Evolutionary conservation across 2,329 filamentous ascomycete genomes (phyloP).

Genomic region (Trichophyton rubrum): DNA sequence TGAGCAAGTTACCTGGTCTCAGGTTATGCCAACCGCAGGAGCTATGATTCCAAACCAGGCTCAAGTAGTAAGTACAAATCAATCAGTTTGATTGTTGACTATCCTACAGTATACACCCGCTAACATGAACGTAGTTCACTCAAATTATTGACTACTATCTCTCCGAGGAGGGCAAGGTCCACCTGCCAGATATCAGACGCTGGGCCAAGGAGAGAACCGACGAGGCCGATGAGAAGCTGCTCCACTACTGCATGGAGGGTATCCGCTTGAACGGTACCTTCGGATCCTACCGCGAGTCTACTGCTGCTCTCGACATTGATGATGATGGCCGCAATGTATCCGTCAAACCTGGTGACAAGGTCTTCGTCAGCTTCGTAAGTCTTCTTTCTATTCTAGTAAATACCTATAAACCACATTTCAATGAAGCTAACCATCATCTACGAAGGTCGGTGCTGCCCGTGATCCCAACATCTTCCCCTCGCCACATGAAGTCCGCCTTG

Average conservation of each 20-base stretch:
- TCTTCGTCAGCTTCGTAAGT: slow-evolving; percentile 46
- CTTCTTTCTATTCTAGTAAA: slow-evolving; percentile 39
- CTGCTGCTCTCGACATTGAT: slow-evolving; percentile 24
- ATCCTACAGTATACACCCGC: slow-evolving; percentile 31
- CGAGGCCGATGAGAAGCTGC: slow-evolving; percentile 15
- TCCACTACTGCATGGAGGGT: slow-evolving; percentile 18
- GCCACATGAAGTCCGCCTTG: slow-evolving; percentile 32
- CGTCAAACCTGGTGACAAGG: slow-evolving; percentile 33
- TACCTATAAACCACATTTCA: slow-evolving; percentile 29
- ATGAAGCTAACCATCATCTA: slow-evolving; percentile 48
- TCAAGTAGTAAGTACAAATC: slow-evolving; percentile 15
- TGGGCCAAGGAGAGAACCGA: slow-evolving; percentile 27
- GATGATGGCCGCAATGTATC: slow-evolving; percentile 28
- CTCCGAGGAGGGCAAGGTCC: slow-evolving; percentile 27
- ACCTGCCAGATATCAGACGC: slow-evolving; percentile 35
- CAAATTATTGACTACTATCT: slow-evolving; percentile 36
- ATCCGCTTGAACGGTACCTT: slow-evolving; percentile 37
- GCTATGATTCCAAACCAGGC: slow-evolving; percentile 56
- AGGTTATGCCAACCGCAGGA: slow-evolving; percentile 55
- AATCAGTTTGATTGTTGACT: slow-evolving; percentile 31
- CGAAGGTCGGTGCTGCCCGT: slow-evolving; percentile 21
- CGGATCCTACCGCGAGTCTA: slow-evolving; percentile 41
- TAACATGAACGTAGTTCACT: slow-evolving; percentile 40
- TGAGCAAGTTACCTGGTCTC: slow-evolving; percentile 57
- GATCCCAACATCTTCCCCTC: slow-evolving; percentile 29